Percentiles rank a stretch among this genome's conserved stretches.
phyloP scores from a whole-genome alignment of 257 asterid species.

The Cruciata laevipes region DNA sequence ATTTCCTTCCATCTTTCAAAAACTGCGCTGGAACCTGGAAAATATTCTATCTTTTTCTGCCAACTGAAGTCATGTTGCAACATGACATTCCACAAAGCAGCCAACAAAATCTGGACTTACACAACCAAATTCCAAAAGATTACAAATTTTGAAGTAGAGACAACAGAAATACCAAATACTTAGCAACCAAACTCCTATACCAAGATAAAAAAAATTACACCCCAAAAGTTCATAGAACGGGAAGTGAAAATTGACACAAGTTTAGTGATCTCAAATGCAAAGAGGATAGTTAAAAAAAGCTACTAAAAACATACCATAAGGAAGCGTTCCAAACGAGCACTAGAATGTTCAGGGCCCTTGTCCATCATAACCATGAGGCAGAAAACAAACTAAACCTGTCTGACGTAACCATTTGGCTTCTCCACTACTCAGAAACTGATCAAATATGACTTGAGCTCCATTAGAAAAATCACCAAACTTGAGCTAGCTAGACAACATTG shows the following conservation, averaged over 20 bases:
- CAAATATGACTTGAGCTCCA: constrained; percentile 93
- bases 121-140: neutral
- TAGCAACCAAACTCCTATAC: neutral
- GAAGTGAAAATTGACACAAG: neutral
- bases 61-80: no score
- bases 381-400: constrained; percentile 75
- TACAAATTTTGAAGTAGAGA: neutral
- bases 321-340: constrained; percentile 91
- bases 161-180: neutral
- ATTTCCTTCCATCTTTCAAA: no score
- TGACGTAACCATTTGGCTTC: constrained; percentile 98
- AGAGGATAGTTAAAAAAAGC: neutral
- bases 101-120: no score
- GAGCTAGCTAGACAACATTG: constrained; percentile 42
- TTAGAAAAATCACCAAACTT: constrained; percentile 87
- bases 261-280: neutral
- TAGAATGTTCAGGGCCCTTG: constrained; percentile 97
- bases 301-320: constrained; percentile 52
- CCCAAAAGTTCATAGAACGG: neutral
- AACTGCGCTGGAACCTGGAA: no score
- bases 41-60: no score
- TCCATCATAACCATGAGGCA: constrained; percentile 95
- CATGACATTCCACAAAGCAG: no score
- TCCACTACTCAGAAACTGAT: constrained; percentile 91
- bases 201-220: neutral